Percentiles rank a stretch among this genome's conserved stretches.
Evolutionary conservation across 2,329 filamentous ascomycete genomes (phyloP).

Genomic region (Beauveria asiatica): DNA sequence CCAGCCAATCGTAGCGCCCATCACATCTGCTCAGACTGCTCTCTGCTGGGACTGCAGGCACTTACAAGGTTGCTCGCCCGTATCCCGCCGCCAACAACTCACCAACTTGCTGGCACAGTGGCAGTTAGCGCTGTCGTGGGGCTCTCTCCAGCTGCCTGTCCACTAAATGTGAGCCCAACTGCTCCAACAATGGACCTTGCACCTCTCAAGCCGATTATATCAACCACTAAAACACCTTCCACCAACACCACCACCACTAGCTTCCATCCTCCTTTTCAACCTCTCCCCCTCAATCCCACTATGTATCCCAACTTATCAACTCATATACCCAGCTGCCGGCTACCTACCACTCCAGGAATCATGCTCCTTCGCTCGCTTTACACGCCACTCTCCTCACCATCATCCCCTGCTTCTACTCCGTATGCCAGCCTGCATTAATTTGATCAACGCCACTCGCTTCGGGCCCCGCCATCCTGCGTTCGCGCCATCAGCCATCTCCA

Average conservation of each 20-base stretch:
- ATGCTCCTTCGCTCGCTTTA: not conserved
- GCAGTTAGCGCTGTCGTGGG: not conserved
- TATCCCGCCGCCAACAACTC: constrained; percentile 9
- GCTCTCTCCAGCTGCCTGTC: not conserved
- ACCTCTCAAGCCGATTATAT: not conserved
- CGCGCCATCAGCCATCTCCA: not conserved
- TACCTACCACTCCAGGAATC: not conserved
- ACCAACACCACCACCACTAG: not conserved
- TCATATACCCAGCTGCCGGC: not conserved
- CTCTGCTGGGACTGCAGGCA: not conserved
- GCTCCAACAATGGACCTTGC: not conserved
- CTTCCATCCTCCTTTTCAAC: not conserved
- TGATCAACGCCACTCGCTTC: not conserved
- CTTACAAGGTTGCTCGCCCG: not conserved
- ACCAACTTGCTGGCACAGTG: not conserved
- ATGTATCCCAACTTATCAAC: not conserved
- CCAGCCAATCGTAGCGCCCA: constrained; percentile 7
- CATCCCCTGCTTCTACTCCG: not conserved
- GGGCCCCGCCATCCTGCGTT: not conserved
- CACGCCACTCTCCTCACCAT: not conserved
- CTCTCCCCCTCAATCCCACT: not conserved
- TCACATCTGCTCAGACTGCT: not conserved
- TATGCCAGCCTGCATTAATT: not conserved
- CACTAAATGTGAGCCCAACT: not conserved
- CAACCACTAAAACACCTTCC: not conserved